A percentile compares a stretch with the other conserved stretches of the same genome.
These are phyloP conservation scores for Yamadazyma kitorensis DNA, from an alignment of 805 yeast species.

Conservation along the genomic window DNA sequence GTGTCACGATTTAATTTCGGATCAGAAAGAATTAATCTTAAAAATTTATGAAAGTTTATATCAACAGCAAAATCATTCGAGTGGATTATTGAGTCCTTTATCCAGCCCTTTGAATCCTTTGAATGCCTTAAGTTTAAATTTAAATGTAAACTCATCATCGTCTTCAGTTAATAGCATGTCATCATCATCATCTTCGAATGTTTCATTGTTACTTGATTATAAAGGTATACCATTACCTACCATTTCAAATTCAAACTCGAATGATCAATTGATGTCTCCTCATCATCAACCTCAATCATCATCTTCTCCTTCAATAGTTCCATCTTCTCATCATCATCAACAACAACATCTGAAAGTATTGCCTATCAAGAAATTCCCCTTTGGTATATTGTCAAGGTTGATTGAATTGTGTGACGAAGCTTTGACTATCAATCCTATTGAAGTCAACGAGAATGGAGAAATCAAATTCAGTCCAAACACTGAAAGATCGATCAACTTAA, in stretches of 20 bases:
- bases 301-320: conserved; percentile 1
- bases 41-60: conserved; percentile 41
- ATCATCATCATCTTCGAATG: conserved; percentile 18
- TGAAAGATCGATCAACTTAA: conserved; percentile 48
- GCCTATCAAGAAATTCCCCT: conserved; percentile 50
- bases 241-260: conserved; percentile 1
- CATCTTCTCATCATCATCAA: too few species aligned
- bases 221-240: conserved; percentile 55
- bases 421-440: conserved; percentile 59
- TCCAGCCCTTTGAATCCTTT: conserved; percentile 1
- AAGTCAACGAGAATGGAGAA: conserved; percentile 25
- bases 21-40: conserved; percentile 57
- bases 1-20: conserved; percentile 72
- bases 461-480: conserved; percentile 57
- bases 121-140: conserved; percentile 11
- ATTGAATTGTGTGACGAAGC: conserved; percentile 74
- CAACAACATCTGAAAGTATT: conserved; percentile 17
- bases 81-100: too few species aligned
- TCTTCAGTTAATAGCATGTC: conserved; percentile 11
- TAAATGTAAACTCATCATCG: conserved; percentile 5
- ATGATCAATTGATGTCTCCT: conserved; percentile 4
- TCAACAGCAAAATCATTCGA: conserved; percentile 16
- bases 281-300: conserved; percentile 4
- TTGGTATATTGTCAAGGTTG: conserved; percentile 55
- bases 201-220: conserved; percentile 41